Evolutionary conservation across 225 moss, liverwort and hornwort genomes (phyloP).

Genomic region (Physcomitrellopsis africana): DNA sequence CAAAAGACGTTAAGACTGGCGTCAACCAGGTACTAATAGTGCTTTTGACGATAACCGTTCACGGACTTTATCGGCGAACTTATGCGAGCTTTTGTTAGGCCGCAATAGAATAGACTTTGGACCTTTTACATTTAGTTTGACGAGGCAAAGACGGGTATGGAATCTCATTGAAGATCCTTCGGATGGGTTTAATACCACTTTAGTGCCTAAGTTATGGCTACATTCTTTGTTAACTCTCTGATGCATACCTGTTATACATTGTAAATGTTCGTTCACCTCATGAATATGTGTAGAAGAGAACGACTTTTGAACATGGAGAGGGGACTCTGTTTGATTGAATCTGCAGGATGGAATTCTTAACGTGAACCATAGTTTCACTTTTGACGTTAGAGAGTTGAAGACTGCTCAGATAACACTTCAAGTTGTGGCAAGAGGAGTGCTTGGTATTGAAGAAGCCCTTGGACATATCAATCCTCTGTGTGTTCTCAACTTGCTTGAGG

Average conservation of each 20-base stretch:
- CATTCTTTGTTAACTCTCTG: background rate
- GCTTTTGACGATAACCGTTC: background rate
- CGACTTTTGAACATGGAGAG: background rate
- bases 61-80: constrained; percentile 4
- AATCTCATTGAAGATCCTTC: background rate
- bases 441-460: constrained; percentile 91
- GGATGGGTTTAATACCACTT: background rate
- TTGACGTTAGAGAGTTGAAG: constrained; percentile 87
- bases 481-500: constrained; percentile 70
- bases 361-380: constrained; percentile 89
- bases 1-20: constrained; percentile 57
- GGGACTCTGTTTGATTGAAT: constrained; percentile 39
- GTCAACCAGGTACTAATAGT: constrained; percentile 36
- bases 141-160: background rate
- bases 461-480: constrained; percentile 65
- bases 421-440: constrained; percentile 78
- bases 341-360: constrained; percentile 59
- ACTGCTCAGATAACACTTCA: constrained; percentile 72
- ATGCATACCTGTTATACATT: background rate
- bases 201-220: constrained; percentile 12
- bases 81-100: constrained; percentile 3
- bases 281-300: constrained; percentile 9
- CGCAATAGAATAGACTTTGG: background rate
- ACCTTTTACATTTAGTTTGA: constrained; percentile 8
- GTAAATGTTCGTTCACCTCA: constrained; percentile 10